Percentiles rank a stretch among this genome's conserved stretches.
These are phyloP conservation scores for Schizothecium vesticola DNA, from an alignment of 495 filamentous ascomycete species.

Conservation along the genomic window DNA sequence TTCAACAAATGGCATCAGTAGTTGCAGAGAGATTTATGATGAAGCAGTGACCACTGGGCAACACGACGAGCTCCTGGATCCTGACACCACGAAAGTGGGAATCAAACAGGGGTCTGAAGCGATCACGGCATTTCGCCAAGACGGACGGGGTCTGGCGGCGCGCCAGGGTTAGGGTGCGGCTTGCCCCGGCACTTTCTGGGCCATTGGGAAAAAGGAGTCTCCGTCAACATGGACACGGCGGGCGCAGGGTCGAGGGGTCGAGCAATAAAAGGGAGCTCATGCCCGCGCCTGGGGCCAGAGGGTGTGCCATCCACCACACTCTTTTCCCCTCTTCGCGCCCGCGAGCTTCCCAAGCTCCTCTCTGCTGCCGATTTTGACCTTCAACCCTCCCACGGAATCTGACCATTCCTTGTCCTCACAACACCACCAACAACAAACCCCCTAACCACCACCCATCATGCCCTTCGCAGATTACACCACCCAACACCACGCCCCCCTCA, in stretches of 20 bases:
- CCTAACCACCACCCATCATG: not conserved
- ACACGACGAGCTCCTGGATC: not conserved
- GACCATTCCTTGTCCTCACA: not conserved
- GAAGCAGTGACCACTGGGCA: not conserved
- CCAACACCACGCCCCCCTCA: not conserved
- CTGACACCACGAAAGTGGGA: not conserved
- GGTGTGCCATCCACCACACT: not conserved
- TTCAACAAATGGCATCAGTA: not conserved
- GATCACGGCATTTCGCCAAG: not conserved
- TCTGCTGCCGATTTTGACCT: not conserved
- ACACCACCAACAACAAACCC: not conserved
- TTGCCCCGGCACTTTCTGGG: not conserved
- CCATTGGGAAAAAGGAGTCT: slow-evolving; percentile 1
- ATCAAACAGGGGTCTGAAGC: not conserved
- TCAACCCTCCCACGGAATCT: not conserved
- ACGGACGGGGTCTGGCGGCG: no score
- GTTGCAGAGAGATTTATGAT: not conserved
- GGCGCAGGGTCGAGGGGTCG: not conserved
- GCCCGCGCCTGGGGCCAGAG: not conserved
- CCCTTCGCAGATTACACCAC: not conserved
- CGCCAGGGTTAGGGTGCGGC: slow-evolving; percentile 4
- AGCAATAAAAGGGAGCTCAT: not conserved
- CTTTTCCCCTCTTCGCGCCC: not conserved
- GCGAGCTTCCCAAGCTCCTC: not conserved
- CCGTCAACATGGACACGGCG: not conserved